These are phyloP conservation scores for Hypericum perforatum DNA, from an alignment of 345 rosid genomes.

Conservation along the genomic window DNA sequence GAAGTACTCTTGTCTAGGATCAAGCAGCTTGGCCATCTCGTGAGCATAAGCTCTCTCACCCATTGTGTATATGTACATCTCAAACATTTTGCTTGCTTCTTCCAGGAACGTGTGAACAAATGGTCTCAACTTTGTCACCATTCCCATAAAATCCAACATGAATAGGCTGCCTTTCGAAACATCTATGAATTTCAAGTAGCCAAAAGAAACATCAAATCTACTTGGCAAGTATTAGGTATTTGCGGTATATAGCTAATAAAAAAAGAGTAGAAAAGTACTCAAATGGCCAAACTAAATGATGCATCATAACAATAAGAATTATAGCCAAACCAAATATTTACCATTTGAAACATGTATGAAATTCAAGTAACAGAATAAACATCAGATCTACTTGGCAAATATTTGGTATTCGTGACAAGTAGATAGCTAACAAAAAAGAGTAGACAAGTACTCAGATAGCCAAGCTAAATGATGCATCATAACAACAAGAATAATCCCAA, in stretches of 20 bases:
- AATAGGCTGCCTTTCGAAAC: slow-evolving; percentile 57
- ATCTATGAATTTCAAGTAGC: slow-evolving; percentile 32
- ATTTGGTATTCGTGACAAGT: no score
- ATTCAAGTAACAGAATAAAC: slow-evolving; percentile 2
- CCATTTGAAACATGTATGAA: slow-evolving; percentile 56
- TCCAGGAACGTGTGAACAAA: slow-evolving; percentile 61
- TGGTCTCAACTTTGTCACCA: slow-evolving; percentile 93
- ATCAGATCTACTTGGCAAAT: no score
- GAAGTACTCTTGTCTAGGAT: slow-evolving; percentile 65
- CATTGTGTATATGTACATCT: slow-evolving; percentile 87
- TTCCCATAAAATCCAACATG: slow-evolving; percentile 56
- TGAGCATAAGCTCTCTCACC: slow-evolving; percentile 73
- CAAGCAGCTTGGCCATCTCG: slow-evolving; percentile 89
- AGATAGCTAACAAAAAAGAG: no score
- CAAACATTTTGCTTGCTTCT: slow-evolving; percentile 85
- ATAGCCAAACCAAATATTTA: no score
- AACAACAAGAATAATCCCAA: no score
- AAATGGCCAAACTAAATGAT: no score
- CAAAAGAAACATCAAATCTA: not conserved
- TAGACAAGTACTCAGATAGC: no score
- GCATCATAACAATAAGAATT: no score
- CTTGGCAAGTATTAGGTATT: no score
- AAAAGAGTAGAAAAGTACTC: no score
- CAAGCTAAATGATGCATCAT: no score
- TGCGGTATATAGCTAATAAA: no score